Base-by-base conservation (phyloP, 768 basidiomycete species). In the Pleurotus pulmonarius region DNA sequence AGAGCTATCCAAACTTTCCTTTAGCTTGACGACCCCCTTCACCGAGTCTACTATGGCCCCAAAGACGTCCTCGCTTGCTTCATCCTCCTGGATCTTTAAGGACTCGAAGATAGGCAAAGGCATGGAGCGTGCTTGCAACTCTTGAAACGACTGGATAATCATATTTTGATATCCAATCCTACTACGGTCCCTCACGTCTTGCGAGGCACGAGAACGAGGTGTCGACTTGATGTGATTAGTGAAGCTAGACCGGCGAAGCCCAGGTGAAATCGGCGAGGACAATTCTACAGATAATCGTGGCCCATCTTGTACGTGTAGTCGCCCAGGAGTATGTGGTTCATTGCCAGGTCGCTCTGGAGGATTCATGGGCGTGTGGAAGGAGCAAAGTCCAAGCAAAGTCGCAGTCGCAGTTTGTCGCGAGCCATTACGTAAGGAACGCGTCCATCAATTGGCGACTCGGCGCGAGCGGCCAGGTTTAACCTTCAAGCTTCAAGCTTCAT, bases 81-180 rank as follows among this genome's bases (percentile, higher is more conserved):
- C 67, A 22, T 66, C 59, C 16, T 61, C 61, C 13, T 62, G 48
- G 9, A 64, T 65, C 38, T 68, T 67, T 24, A 79, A 68, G 5
- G 66, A 62, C 39, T 82, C 79, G 55, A 80, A 78, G 34, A 83
- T 69, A 1, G 82, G 65, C 2, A 83, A 82, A 26, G 86, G 83
- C 58, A 75, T 74, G 3, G 70, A 71, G 55, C 90, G 77, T 49
- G 70, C 72, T 46, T 81, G 78, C n/a, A 93, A 75, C 61, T 86
- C 83, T 29, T 43, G 56, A 37, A 44, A 38, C 54, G 37, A 51
- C 38, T 40, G 29, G 40, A 54, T 63, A 20, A 48, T 51, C 49
- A 55, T 52, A 25, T 40, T 60, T 55, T 59, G 60, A 59, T 45
- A 53, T 12, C 51, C 51, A 53, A 40, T 53, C 8, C 51, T 39